Evolutionary conservation across 257 asterid species (phyloP), one percentile per base, ranked within the genome.

Genomic region (Paraleonurus japonicus): DNA sequence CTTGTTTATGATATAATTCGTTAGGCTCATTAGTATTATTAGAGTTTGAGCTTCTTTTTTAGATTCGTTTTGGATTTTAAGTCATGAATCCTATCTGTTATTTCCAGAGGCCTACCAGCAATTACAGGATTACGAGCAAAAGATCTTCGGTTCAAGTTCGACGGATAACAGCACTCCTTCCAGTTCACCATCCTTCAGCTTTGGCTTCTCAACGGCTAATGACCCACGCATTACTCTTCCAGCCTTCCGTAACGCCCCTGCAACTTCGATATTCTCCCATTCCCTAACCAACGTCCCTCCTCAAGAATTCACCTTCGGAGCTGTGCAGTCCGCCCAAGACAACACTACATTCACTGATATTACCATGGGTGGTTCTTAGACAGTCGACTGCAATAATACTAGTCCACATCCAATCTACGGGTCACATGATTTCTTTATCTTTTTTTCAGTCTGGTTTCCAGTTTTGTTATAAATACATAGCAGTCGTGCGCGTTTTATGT

Each of bases 321-420:
- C 70, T 13, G 50, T 39, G 48, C 48, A 61, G 67, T 19, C 67
- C 69, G 6, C 69, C n/a, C 69, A 48, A 48, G 24, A 48, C 57
- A 48, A 48, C 67, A 30, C 7, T 39, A 33, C 43, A 20, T 64
- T 47, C 54, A 64, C 12, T 13, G 69, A 64, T 6, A 39, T 64
- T 28, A 39, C 69, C 47, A 39, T 64, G 69, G 55, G 55, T 39
- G 69, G 69, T 22, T 64, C 69, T n/a, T 64, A 13, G 35, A 37
- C 69, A 35, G 17, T 37, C 69, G 27, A 17, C 48, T 32, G 39
- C 67, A 20, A 26, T 35, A 35, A 16, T 35, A 8, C 54, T 19
- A 22, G 51, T 5, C 12, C 12, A 37, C 32, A 15, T 16, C 54
- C 2, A 47, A 47, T 47, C 54, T 47, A 47, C n/a, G n/a, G 20